Evolutionary conservation across 2,329 filamentous ascomycete species (phyloP), one percentile per base, ranked within the genome.

Genomic region (Xylariaceae sp.): DNA sequence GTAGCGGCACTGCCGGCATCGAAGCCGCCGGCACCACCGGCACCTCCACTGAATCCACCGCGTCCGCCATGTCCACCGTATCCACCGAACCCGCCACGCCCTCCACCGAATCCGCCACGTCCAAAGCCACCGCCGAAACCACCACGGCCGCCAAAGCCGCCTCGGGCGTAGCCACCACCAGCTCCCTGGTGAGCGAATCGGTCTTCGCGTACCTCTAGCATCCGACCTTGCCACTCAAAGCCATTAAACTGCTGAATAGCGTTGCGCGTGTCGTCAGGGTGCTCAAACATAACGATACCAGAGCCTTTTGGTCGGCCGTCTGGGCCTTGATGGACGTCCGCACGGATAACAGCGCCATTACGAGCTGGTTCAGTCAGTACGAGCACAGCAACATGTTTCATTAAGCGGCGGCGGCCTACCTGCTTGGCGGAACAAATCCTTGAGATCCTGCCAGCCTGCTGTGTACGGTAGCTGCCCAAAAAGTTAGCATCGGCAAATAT

Each of bases 231-330:
- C 93, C 93, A 98, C 51, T 98, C 93, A 63, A 95, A 97, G 44
- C 93, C 93, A 62, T 97, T 96, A 75, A 97, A 98, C 55, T 96
- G 90, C 60, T 89, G 83, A 52, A 98, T 98, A 17, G 93, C 93
- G 60, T 89, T 95, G 52, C 89, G 88, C 32, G 93, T 91, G 67
- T 98, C 93, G 44, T 97, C 90, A 2, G 89, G 81, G 43, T 83
- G 91, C 64, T 98, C 93, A 63, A 96, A 98, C 32, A 93, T 89
- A 47, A 98, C 93, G 44, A 97, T 95, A 52, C 93, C 93, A 38
- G 93, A 95, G 41, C 93, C 93, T 72, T 97, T 98, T 37, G 93
- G 89, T 50, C 90, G 83, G 50, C 93, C 91, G 59, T 95, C 91
- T 11, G 87, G 88, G 41, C 90, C 88, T 47, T 88, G 74, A 65